phyloP scores from a whole-genome alignment of 2,329 filamentous ascomycete species.

The Monosporascus sp. region DNA sequence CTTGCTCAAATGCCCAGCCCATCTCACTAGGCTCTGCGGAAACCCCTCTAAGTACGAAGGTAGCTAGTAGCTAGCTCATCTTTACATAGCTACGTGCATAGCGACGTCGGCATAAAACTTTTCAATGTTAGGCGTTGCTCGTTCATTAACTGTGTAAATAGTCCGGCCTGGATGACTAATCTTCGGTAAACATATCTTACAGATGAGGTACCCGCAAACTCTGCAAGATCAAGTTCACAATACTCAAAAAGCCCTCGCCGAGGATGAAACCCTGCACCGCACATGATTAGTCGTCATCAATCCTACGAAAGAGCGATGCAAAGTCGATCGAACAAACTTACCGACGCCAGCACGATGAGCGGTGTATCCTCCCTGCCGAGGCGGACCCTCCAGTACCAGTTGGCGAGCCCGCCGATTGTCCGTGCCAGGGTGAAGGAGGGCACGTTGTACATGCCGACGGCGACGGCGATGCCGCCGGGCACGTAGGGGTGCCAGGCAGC shows the following conservation, averaged over 20 bases:
- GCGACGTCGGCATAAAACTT: neutral
- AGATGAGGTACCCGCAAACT: constrained; percentile 72
- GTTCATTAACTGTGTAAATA: no score
- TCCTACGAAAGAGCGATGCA: neutral
- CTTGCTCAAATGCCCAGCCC: no score
- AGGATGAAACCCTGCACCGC: constrained; percentile 70
- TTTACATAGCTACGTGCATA: neutral
- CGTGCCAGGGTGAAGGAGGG: constrained; percentile 91
- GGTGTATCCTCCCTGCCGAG: constrained; percentile 59
- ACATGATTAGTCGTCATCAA: neutral
- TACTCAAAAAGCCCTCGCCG: constrained; percentile 87
- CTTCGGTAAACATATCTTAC: constrained; percentile 23
- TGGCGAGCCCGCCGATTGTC: constrained; percentile 69
- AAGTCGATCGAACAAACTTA: constrained; percentile 30
- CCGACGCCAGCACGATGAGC: constrained; percentile 80
- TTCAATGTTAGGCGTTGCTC: no score
- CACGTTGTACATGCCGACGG: constrained; percentile 97
- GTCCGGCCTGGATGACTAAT: no score
- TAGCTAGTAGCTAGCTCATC: no score
- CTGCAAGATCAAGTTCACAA: constrained; percentile 80
- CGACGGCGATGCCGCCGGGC: constrained; percentile 92
- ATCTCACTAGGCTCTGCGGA: no score
- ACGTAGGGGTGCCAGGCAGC: constrained; percentile 67
- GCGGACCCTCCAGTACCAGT: constrained; percentile 70
- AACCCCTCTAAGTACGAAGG: no score